Conservation (phyloP, 2,329 filamentous ascomycete species). For the Boeremia exigua region DNA sequence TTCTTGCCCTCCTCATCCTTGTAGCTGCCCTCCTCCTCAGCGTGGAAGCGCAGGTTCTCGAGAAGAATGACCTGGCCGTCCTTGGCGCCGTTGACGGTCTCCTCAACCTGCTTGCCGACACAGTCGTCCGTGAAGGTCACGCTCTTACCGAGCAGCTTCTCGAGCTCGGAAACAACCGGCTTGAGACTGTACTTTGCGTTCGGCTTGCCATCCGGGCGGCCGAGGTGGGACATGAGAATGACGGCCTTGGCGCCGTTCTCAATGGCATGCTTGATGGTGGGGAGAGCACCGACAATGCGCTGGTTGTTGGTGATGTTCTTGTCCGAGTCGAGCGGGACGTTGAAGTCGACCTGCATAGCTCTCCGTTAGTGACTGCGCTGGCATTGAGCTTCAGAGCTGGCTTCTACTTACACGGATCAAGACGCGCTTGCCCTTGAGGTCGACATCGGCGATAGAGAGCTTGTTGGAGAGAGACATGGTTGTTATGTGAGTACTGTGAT, state of each 20-base stretch:
- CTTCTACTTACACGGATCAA: constrained; percentile 81
- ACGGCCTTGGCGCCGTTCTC: constrained; percentile 91
- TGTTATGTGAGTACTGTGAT: constrained; percentile 23
- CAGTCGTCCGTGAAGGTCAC: constrained; percentile 91
- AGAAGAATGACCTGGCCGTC: constrained; percentile 86
- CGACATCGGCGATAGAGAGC: constrained; percentile 93
- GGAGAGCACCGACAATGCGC: constrained; percentile 93
- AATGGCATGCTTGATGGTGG: constrained; percentile 93
- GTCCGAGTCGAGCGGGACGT: constrained; percentile 91
- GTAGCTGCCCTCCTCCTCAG: constrained; percentile 95
- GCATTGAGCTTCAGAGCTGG: not conserved
- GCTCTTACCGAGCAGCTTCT: constrained; percentile 84
- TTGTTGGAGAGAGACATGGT: constrained; percentile 97
- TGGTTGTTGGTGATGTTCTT: constrained; percentile 98
- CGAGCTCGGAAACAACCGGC: constrained; percentile 87
- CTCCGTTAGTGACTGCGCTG: constrained; percentile 15
- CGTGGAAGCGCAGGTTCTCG: constrained; percentile 98
- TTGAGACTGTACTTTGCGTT: constrained; percentile 95
- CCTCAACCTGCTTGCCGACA: constrained; percentile 89
- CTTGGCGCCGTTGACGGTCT: constrained; percentile 81
- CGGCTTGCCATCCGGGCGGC: constrained; percentile 86
- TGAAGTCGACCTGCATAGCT: constrained; percentile 90
- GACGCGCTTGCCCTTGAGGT: constrained; percentile 98
- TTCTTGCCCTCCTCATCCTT: constrained; percentile 97
- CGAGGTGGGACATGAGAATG: constrained; percentile 97